phyloP scores from a whole-genome alignment of 2,329 filamentous ascomycete genomes.

The Graphilbum ipis-grandicollis region DNA sequence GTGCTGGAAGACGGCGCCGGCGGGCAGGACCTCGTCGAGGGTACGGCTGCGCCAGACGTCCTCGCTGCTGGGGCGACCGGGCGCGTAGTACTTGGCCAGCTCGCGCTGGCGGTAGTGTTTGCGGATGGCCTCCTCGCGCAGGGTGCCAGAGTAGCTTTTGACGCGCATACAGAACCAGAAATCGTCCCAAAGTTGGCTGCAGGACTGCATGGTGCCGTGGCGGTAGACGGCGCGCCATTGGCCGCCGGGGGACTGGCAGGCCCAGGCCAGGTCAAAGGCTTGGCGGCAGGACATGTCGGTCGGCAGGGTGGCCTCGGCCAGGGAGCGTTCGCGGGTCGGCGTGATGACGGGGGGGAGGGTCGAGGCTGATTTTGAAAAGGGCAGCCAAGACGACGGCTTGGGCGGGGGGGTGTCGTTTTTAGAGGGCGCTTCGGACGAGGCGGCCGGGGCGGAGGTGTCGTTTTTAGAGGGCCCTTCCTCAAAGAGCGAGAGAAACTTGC shows the following conservation, averaged over 20 bases:
- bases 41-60: slow-evolving; percentile 69
- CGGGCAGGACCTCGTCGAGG: slow-evolving; percentile 34
- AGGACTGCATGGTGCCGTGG: slow-evolving; percentile 58
- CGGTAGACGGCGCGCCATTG: slow-evolving; percentile 90
- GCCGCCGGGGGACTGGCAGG: slow-evolving; percentile 80
- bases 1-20: slow-evolving; percentile 25
- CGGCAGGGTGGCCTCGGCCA: slow-evolving; percentile 57
- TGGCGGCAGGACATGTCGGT: slow-evolving; percentile 74
- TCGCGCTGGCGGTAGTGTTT: slow-evolving; percentile 53
- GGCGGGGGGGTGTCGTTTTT: slow-evolving; percentile 7
- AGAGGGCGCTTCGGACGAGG: too few species aligned
- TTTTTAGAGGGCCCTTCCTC: slow-evolving; percentile 12
- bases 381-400: background rate
- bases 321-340: slow-evolving; percentile 9
- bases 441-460: background rate
- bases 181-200: slow-evolving; percentile 75
- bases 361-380: slow-evolving; percentile 11
- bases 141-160: slow-evolving; percentile 36
- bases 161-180: slow-evolving; percentile 98
- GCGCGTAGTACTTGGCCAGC: slow-evolving; percentile 48
- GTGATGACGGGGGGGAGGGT: slow-evolving; percentile 5
- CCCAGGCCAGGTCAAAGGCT: slow-evolving; percentile 85
- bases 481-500: slow-evolving; percentile 34
- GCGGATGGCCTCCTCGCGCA: slow-evolving; percentile 43
- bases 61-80: slow-evolving; percentile 56